phyloP scores from a whole-genome alignment of 441 rosid species.

The Hura crepitans region DNA sequence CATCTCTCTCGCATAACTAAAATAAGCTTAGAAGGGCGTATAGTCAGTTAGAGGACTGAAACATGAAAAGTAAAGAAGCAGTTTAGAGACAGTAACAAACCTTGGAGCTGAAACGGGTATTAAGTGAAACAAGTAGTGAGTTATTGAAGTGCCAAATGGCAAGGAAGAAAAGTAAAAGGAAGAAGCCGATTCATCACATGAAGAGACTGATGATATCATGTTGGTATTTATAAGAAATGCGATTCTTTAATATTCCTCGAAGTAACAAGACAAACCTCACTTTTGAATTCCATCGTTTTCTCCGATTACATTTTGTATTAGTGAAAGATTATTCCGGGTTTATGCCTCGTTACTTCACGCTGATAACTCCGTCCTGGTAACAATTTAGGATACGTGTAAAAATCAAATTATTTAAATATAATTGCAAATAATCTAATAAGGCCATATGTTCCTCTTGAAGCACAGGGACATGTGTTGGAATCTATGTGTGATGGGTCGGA shows the following conservation, averaged over 20 bases:
- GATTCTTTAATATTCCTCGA: constrained; percentile 9
- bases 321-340: constrained; percentile 9
- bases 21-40: not conserved
- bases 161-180: not conserved
- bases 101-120: constrained; percentile 17
- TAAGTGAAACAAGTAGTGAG: not conserved
- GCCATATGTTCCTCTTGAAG: not conserved
- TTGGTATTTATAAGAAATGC: constrained; percentile 16
- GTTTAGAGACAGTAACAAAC: not conserved
- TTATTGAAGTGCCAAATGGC: constrained; percentile 21
- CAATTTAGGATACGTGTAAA: not conserved
- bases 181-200: constrained; percentile 15
- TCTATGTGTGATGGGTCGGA: not conserved
- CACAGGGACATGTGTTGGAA: not conserved
- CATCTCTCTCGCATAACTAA: not conserved
- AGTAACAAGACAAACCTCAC: constrained; percentile 12
- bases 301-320: not conserved
- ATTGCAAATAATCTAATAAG: not conserved
- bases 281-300: not conserved
- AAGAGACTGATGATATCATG: not conserved
- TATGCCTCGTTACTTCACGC: not conserved
- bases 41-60: not conserved
- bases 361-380: constrained; percentile 11
- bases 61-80: not conserved
- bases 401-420: not conserved